Evolutionary conservation across 1,139 yeast species (phyloP).

Genomic region (Yamadazyma sp.): DNA sequence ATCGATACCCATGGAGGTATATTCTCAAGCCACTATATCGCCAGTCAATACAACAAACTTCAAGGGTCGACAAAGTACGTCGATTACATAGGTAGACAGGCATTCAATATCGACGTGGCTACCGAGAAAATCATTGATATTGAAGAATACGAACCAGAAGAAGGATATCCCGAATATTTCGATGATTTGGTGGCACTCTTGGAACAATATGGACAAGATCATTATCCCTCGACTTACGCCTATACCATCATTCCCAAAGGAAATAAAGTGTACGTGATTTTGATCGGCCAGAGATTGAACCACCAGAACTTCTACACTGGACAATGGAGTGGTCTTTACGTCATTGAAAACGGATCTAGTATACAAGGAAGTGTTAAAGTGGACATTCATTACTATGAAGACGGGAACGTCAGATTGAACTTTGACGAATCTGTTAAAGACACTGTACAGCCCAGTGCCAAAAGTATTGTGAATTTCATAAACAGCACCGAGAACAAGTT

Average conservation of each 20-base stretch:
- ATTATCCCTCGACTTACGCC: conserved; percentile 55
- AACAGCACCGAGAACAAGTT: conserved; percentile 57
- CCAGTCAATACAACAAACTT: conserved; percentile 35
- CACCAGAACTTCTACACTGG: conserved; percentile 87
- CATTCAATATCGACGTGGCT: conserved; percentile 64
- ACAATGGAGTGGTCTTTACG: conserved; percentile 76
- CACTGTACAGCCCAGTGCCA: conserved; percentile 18
- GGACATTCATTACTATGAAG: conserved; percentile 92
- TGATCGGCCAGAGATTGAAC: conserved; percentile 74
- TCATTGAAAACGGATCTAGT: conserved; percentile 34
- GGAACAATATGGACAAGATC: conserved; percentile 43
- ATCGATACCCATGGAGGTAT: conserved; percentile 31
- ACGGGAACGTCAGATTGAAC: conserved; percentile 86
- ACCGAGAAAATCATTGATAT: conserved; percentile 48
- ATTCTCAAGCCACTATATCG: conserved; percentile 33
- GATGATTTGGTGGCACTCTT: conserved; percentile 32
- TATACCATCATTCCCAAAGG: conserved; percentile 42
- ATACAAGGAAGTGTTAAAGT: conserved; percentile 58
- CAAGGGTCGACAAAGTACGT: conserved; percentile 35
- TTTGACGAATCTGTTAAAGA: conserved; percentile 44
- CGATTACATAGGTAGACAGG: conserved; percentile 41
- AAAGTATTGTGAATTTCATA: conserved; percentile 51
- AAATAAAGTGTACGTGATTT: conserved; percentile 37
- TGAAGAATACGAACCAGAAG: conserved; percentile 35
- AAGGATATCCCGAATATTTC: conserved; percentile 29